Evolutionary conservation across 768 basidiomycete species (phyloP).

Genomic region (Naganishia randhawae): DNA sequence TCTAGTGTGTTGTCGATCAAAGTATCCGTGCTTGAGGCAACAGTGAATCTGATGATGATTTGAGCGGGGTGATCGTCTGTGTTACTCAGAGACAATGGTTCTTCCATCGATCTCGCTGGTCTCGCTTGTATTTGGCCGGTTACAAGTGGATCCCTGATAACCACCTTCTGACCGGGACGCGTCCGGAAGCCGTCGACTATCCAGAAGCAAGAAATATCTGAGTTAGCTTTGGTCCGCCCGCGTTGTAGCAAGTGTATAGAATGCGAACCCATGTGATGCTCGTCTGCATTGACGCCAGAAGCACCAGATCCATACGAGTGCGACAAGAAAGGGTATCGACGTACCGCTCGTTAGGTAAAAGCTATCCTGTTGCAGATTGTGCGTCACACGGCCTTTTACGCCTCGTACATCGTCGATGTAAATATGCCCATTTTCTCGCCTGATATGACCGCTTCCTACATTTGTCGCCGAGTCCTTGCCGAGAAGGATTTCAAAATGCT

Average conservation of each 20-base stretch:
- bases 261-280: not conserved
- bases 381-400: conserved; percentile 71
- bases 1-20: not conserved
- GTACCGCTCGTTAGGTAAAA: conserved; percentile 80
- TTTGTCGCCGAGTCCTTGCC: conserved; percentile 57
- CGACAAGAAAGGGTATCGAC: conserved; percentile 41
- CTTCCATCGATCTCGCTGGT: conserved; percentile 57
- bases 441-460: conserved; percentile 70
- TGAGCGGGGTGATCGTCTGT: conserved; percentile 48
- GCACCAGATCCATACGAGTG: conserved; percentile 17
- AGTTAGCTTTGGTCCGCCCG: not conserved
- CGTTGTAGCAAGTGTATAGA: not conserved
- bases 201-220: conserved; percentile 68
- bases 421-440: conserved; percentile 62
- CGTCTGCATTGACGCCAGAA: conserved; percentile 13
- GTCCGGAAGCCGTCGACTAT: conserved; percentile 53
- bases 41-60: not conserved
- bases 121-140: conserved; percentile 5
- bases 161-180: conserved; percentile 73
- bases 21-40: conserved; percentile 4
- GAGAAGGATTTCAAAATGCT: conserved; percentile 81
- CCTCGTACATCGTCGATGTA: conserved; percentile 73
- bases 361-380: conserved; percentile 73
- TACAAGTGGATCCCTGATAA: conserved; percentile 67
- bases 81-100: conserved; percentile 55